These are phyloP conservation scores for Shiraia sp. DNA, from an alignment of 2,329 filamentous ascomycete species.

Conservation along the genomic window DNA sequence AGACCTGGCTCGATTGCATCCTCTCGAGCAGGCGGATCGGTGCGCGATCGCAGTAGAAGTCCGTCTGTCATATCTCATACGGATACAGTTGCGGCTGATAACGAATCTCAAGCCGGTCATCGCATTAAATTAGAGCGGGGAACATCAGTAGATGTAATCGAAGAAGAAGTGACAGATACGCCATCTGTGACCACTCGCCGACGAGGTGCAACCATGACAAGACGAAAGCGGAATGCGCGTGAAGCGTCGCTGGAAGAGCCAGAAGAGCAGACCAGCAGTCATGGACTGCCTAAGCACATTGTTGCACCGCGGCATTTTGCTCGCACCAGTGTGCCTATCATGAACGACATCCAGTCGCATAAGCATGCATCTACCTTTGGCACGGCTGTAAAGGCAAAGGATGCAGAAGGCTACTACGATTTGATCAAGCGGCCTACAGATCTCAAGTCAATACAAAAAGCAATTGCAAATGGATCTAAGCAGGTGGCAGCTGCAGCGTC, in stretches of 20 bases:
- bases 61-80: slow-evolving; percentile 53
- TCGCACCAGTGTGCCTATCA: slow-evolving; percentile 52
- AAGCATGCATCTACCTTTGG: slow-evolving; percentile 58
- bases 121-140: slow-evolving; percentile 54
- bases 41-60: slow-evolving; percentile 52
- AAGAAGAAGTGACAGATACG: slow-evolving; percentile 38
- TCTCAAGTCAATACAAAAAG: slow-evolving; percentile 55
- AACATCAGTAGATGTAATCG: slow-evolving; percentile 49
- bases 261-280: slow-evolving; percentile 34
- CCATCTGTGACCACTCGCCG: slow-evolving; percentile 36
- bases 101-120: slow-evolving; percentile 43
- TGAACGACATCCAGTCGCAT: slow-evolving; percentile 57
- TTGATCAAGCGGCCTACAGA: slow-evolving; percentile 58
- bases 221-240: slow-evolving; percentile 48
- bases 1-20: slow-evolving; percentile 51
- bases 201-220: slow-evolving; percentile 33
- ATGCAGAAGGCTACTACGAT: slow-evolving; percentile 56
- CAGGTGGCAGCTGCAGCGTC: slow-evolving; percentile 60
- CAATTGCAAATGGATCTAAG: slow-evolving; percentile 55
- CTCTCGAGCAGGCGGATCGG: slow-evolving; percentile 50
- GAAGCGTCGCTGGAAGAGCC: slow-evolving; percentile 38
- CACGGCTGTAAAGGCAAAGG: slow-evolving; percentile 53
- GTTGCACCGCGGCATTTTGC: slow-evolving; percentile 54
- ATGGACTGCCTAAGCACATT: slow-evolving; percentile 38
- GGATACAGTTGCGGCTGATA: slow-evolving; percentile 47